A percentile compares a stretch with the other conserved stretches of the same genome.
Evolutionary conservation across 371 early-diverging fungal species (phyloP).

Genomic region (Haplosporangium sp.): DNA sequence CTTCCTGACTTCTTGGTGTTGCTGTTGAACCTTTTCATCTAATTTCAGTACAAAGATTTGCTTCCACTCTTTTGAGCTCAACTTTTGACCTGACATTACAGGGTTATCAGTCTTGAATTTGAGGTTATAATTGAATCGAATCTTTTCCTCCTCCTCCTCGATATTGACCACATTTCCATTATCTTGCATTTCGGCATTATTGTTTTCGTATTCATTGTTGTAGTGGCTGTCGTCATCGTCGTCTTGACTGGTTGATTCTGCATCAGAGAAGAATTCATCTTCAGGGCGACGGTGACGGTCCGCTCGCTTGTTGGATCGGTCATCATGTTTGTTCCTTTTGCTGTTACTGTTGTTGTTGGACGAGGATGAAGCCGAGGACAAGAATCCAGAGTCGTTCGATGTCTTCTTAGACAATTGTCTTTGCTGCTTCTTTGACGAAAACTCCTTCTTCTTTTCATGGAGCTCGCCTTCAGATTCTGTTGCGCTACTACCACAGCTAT

Average conservation of each 20-base stretch:
- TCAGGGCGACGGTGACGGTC: constrained; percentile 18
- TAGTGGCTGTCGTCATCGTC: constrained; percentile 5
- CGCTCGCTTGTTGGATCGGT: constrained; percentile 40
- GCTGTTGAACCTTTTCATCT: constrained; percentile 16
- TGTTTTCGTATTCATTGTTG: background rate
- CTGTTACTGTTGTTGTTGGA: constrained; percentile 1
- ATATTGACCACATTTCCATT: background rate
- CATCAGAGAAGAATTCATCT: constrained; percentile 9
- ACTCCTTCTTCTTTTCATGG: background rate
- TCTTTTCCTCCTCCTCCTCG: constrained; percentile 13
- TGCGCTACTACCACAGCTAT: background rate
- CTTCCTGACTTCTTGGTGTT: constrained; percentile 7
- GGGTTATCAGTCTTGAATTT: constrained; percentile 29
- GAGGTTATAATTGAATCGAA: constrained; percentile 49
- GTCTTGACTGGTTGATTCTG: background rate
- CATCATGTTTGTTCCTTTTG: background rate
- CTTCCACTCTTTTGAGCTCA: constrained; percentile 22
- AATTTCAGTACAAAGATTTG: constrained; percentile 29
- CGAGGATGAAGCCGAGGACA: background rate
- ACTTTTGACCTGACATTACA: background rate
- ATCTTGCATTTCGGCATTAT: background rate
- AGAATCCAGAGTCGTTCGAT: background rate
- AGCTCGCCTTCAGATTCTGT: background rate
- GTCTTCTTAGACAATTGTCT: background rate
- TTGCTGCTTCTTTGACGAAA: background rate